Conservation (phyloP, 2,329 filamentous ascomycete species). For the Diaporthe capsici region DNA sequence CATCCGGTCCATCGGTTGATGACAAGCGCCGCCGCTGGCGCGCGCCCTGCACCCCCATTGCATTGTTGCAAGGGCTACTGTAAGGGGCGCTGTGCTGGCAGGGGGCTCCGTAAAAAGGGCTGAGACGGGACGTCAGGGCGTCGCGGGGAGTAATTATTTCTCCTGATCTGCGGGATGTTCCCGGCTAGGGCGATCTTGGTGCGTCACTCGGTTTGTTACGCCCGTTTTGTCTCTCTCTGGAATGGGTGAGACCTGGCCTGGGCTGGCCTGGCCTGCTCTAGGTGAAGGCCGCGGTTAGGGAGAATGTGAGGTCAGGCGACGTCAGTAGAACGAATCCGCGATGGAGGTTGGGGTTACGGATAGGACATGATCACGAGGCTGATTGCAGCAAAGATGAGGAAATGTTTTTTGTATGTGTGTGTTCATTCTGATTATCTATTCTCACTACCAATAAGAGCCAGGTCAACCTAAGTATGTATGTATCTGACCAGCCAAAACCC, state of each 20-base stretch:
- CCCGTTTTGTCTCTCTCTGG: too few relatives aligned
- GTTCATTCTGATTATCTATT: constrained; percentile 31
- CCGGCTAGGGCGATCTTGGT: neutral
- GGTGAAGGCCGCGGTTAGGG: neutral
- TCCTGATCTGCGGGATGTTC: neutral
- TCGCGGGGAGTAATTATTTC: neutral
- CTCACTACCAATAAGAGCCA: constrained; percentile 5
- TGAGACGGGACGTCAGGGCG: neutral
- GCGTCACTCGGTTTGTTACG: neutral
- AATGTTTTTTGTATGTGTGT: neutral
- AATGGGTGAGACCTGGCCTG: neutral
- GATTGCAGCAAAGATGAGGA: neutral
- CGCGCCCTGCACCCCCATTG: too few relatives aligned
- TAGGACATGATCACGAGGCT: neutral
- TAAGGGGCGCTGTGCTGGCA: neutral
- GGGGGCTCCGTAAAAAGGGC: neutral
- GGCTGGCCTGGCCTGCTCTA: neutral
- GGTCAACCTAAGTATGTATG: neutral
- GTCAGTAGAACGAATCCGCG: neutral
- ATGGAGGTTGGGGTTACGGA: neutral
- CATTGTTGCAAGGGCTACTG: neutral
- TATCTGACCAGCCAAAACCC: constrained; percentile 1
- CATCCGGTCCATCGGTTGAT: neutral
- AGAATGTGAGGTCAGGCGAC: neutral
- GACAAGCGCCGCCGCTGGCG: neutral